A percentile compares a stretch with the other conserved stretches of the same genome.
These are phyloP conservation scores for Viola pubescens DNA, from an alignment of 441 rosid species.

Conservation along the genomic window DNA sequence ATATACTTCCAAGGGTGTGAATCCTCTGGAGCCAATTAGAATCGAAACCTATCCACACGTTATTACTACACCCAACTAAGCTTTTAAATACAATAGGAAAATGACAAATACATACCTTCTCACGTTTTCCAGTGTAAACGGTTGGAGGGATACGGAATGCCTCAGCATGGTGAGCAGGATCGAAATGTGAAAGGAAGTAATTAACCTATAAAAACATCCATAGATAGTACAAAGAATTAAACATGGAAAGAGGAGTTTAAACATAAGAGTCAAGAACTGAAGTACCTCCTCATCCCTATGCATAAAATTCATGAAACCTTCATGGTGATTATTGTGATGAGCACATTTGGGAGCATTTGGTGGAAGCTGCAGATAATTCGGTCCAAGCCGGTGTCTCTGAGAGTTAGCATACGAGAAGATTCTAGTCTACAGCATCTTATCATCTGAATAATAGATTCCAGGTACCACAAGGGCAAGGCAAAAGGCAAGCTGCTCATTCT, in stretches of 20 bases:
- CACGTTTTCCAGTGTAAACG: background rate
- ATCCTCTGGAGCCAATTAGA: too few relatives aligned
- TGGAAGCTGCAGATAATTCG: background rate
- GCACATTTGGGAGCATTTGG: background rate
- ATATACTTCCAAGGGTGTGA: too few relatives aligned
- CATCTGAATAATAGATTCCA: slow-evolving; percentile 65
- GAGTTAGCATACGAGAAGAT: slow-evolving; percentile 70
- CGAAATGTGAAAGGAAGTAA: background rate
- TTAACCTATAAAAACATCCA: background rate
- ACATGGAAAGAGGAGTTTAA: background rate
- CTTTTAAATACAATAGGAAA: background rate
- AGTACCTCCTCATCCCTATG: background rate
- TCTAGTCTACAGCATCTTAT: slow-evolving; percentile 61
- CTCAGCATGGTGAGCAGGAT: background rate
- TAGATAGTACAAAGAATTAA: too few relatives aligned
- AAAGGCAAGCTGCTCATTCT: slow-evolving; percentile 72
- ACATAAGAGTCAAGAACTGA: background rate
- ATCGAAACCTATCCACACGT: too few relatives aligned
- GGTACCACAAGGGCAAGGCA: slow-evolving; percentile 75
- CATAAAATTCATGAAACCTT: background rate
- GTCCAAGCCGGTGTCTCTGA: slow-evolving; percentile 82
- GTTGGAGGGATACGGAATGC: background rate
- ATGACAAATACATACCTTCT: background rate
- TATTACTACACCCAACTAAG: too few relatives aligned
- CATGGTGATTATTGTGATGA: background rate